These are phyloP conservation scores for Trichoderma simmonsii DNA, from an alignment of 2,329 filamentous ascomycete species.

Conservation along the genomic window DNA sequence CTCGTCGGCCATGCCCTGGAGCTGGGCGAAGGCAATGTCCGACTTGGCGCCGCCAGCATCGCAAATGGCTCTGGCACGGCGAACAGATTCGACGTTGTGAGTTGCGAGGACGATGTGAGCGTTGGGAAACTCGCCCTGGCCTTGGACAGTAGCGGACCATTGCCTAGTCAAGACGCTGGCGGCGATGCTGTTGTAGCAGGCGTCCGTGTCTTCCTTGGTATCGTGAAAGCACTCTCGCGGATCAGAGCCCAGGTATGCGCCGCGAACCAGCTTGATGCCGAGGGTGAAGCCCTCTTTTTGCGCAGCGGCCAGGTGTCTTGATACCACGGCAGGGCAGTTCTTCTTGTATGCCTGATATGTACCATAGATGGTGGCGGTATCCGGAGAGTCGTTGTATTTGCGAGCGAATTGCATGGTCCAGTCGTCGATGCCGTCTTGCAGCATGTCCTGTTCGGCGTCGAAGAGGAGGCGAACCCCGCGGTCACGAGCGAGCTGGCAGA, in stretches of 20 bases:
- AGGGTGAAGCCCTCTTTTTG: conserved; percentile 60
- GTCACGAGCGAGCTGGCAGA: conserved; percentile 68
- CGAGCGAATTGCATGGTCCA: conserved; percentile 77
- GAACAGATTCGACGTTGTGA: conserved; percentile 75
- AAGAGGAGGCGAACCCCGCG: conserved; percentile 74
- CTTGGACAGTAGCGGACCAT: conserved; percentile 36
- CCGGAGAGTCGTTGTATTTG: conserved; percentile 66
- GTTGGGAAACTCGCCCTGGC: conserved; percentile 48
- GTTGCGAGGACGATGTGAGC: conserved; percentile 72
- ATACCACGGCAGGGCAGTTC: conserved; percentile 54
- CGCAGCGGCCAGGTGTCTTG: conserved; percentile 58
- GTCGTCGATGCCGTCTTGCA: conserved; percentile 76
- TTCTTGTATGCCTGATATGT: conserved; percentile 79
- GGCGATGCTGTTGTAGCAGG: conserved; percentile 69
- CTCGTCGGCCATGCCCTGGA: conserved; percentile 96
- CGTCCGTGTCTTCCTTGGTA: conserved; percentile 68
- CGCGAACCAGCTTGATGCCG: conserved; percentile 72
- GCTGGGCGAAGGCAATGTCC: conserved; percentile 56
- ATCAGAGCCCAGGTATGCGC: conserved; percentile 70
- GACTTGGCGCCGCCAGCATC: conserved; percentile 42
- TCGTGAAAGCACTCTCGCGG: conserved; percentile 68
- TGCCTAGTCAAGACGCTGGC: conserved; percentile 62
- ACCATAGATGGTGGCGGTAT: conserved; percentile 70
- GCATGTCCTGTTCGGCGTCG: conserved; percentile 77
- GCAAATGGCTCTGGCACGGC: conserved; percentile 51